These are phyloP conservation scores for Penicillium hesseltinei DNA, from an alignment of 2,329 filamentous ascomycete genomes.

Conservation along the genomic window DNA sequence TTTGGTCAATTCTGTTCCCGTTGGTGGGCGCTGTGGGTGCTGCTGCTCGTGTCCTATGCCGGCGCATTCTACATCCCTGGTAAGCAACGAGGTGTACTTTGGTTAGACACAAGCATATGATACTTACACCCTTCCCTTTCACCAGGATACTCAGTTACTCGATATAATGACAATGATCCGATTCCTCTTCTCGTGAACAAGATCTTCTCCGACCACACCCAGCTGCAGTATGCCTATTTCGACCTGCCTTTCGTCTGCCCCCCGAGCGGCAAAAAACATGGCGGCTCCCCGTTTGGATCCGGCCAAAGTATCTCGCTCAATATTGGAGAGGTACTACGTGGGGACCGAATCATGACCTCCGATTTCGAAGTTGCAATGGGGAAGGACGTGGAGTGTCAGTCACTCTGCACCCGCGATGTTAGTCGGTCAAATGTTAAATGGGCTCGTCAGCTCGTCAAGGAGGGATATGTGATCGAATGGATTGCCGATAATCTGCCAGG, in stretches of 20 bases:
- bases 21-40: constrained; percentile 24
- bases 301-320: constrained; percentile 79
- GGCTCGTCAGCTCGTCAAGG: constrained; percentile 68
- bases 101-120: not conserved
- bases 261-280: constrained; percentile 65
- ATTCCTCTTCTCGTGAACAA: constrained; percentile 90
- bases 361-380: constrained; percentile 80
- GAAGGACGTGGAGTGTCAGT: constrained; percentile 68
- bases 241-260: constrained; percentile 85
- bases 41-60: constrained; percentile 45
- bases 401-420: constrained; percentile 69
- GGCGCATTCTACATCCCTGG: constrained; percentile 84
- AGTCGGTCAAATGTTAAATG: constrained; percentile 63
- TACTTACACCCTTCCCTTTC: constrained; percentile 11
- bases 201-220: constrained; percentile 83
- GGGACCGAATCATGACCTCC: constrained; percentile 79
- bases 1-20: constrained; percentile 12
- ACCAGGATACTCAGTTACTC: constrained; percentile 77
- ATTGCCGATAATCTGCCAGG: constrained; percentile 89
- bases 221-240: constrained; percentile 88
- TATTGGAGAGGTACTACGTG: constrained; percentile 80
- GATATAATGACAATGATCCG: constrained; percentile 70
- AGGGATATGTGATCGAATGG: constrained; percentile 88
- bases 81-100: constrained; percentile 42
- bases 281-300: constrained; percentile 67